Conservation (phyloP, 257 asterid species). For the Marsdenia floribunda region DNA sequence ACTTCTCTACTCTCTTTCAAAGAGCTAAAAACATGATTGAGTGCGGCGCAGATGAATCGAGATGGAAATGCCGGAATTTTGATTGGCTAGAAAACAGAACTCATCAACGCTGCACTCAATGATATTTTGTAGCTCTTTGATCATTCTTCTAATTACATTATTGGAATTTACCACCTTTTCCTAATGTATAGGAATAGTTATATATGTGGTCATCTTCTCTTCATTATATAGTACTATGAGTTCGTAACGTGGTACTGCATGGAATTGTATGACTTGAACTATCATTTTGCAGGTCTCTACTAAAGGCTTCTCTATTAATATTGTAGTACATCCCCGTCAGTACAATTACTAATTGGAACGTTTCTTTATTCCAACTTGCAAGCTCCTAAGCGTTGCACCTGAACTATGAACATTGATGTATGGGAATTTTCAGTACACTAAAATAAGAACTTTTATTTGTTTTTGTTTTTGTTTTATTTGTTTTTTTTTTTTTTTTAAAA, state of each 20-base stretch:
- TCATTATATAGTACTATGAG: background rate
- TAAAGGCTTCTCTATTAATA: background rate
- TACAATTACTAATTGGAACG: background rate
- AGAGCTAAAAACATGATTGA: constrained; percentile 35
- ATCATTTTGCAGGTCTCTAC: background rate
- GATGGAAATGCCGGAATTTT: background rate
- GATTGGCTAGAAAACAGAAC: background rate
- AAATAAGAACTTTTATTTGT: no score
- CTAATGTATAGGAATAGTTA: background rate
- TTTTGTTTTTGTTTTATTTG: no score
- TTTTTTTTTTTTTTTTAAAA: no score
- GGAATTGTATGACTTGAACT: constrained; percentile 19
- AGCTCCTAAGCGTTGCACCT: background rate
- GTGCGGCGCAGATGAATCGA: constrained; percentile 42
- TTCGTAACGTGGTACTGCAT: background rate
- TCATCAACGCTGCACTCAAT: constrained; percentile 91
- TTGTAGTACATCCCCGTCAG: background rate
- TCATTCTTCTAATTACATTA: background rate
- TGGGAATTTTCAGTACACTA: no score
- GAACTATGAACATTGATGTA: no score
- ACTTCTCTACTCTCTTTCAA: background rate
- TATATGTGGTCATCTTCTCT: background rate
- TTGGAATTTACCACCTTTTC: background rate
- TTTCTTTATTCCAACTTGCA: background rate
- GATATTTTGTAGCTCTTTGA: constrained; percentile 43